These are phyloP conservation scores for Aureobasidium pullulans DNA, from an alignment of 2,329 filamentous ascomycete genomes.

Conservation along the genomic window DNA sequence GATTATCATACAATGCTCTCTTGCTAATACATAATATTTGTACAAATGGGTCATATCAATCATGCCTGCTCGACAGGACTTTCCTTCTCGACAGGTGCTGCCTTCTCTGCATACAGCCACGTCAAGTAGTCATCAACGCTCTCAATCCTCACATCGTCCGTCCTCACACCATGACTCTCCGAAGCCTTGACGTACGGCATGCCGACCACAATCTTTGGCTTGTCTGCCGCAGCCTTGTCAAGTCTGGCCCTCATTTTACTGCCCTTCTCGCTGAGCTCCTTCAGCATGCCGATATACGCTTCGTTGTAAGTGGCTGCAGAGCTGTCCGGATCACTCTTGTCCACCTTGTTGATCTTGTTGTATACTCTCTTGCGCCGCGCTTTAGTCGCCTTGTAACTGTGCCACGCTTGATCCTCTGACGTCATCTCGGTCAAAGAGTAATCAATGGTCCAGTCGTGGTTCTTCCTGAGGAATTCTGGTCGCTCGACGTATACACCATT, in stretches of 20 bases:
- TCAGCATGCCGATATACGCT: slow-evolving; percentile 39
- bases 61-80: background rate
- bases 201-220: slow-evolving; percentile 31
- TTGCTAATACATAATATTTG: background rate
- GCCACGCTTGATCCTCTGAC: slow-evolving; percentile 33
- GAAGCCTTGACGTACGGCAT: background rate
- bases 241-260: slow-evolving; percentile 50
- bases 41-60: background rate
- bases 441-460: slow-evolving; percentile 63
- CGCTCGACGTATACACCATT: slow-evolving; percentile 58
- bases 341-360: slow-evolving; percentile 25
- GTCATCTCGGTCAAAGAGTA: slow-evolving; percentile 65
- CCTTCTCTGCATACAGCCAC: slow-evolving; percentile 15
- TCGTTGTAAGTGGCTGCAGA: background rate
- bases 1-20: background rate
- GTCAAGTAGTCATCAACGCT: slow-evolving; percentile 19
- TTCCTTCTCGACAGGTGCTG: background rate
- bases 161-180: background rate
- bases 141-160: slow-evolving; percentile 11
- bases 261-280: slow-evolving; percentile 48
- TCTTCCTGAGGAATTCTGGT: slow-evolving; percentile 41
- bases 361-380: slow-evolving; percentile 47
- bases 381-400: slow-evolving; percentile 51
- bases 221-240: slow-evolving; percentile 44
- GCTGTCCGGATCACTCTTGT: slow-evolving; percentile 26